Evolutionary conservation across 169 alveolate genomes (phyloP), one percentile per base, ranked within the genome.

Genomic region (Plasmodium reichenowi): DNA sequence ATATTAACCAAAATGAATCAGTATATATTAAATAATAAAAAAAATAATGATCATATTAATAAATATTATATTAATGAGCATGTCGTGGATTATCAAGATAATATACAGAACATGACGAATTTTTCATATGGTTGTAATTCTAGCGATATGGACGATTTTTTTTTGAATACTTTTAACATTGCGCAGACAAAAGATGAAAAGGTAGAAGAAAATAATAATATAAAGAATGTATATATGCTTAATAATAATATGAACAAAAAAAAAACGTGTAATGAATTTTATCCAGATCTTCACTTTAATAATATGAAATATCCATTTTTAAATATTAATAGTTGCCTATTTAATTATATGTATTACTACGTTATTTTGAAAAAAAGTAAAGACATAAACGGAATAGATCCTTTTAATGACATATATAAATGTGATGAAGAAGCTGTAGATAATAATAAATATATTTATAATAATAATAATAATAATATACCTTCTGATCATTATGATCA

Each of bases 301-400:
- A 38, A 38, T 38, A 38, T 38, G 5, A 70, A 62, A 38, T 86
- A 86, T 64, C 92, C 86, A n/a, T 86, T 86, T 72, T 15, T 86
- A 86, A 62, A 86, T 86, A 60, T 86, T 71, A 86, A 86, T 48
- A 71, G 78, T 20, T 59, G 54, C 74, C 38, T 86, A 22, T 86
- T 86, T 52, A 86, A 72, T 24, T 86, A 86, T 54, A 86, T 86
- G 75, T 70, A 86, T 60, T 86, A 86, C 68, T 50, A 29, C 26
- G 87, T 86, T 29, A 71, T 86, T 24, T 85, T 70, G 29, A 85
- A 85, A 56, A 13, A 45, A 9, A 66, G 72, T 32, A 52, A 80
- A 47, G 70, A 63, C 2, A 17, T 54, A 5, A 22, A 26, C 13
- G 8, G 9, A 43, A 38, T 38, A 38, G 9, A 38, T 38, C 9